Conservation (phyloP, 2,329 filamentous ascomycete species). For the Ophiostoma sp. region DNA sequence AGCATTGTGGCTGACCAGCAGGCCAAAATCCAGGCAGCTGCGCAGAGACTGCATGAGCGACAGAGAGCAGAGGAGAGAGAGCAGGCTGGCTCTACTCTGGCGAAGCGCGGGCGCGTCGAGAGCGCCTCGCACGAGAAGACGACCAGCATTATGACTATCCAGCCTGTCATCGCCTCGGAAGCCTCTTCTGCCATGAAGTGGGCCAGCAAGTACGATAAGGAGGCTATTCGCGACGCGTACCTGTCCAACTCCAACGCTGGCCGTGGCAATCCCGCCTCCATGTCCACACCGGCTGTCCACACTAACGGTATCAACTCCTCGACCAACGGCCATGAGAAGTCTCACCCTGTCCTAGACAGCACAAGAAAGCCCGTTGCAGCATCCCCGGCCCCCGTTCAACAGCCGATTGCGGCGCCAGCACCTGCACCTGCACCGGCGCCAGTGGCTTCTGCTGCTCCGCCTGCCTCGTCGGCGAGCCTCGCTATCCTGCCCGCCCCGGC, state of each 20-base stretch:
- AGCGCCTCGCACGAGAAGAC: conserved; percentile 66
- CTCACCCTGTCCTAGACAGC: background rate
- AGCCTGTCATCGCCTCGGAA: conserved; percentile 79
- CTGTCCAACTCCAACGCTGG: conserved; percentile 72
- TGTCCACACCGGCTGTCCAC: conserved; percentile 26
- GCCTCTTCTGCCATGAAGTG: conserved; percentile 95
- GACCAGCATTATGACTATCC: conserved; percentile 84
- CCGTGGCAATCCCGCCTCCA: conserved; percentile 49
- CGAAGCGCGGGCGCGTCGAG: conserved; percentile 57
- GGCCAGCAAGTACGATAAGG: conserved; percentile 93
- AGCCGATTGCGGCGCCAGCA: background rate
- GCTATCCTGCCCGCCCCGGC: conserved; percentile 10
- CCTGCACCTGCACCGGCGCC: background rate
- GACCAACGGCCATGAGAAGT: background rate
- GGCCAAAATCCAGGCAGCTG: conserved; percentile 87
- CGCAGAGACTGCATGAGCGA: conserved; percentile 74
- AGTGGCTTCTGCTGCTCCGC: background rate
- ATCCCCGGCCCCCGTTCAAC: background rate
- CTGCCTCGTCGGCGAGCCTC: background rate
- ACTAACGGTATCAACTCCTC: conserved; percentile 23
- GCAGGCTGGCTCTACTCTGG: conserved; percentile 40
- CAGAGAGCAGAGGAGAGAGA: conserved; percentile 59
- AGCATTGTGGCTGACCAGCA: conserved; percentile 90
- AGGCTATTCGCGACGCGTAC: conserved; percentile 82
- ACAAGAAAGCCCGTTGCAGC: conserved; percentile 22